Percentiles rank a stretch among this genome's conserved stretches.
Evolutionary conservation across 257 asterid genomes (phyloP).

Genomic region (Craterostigma plantagineum): DNA sequence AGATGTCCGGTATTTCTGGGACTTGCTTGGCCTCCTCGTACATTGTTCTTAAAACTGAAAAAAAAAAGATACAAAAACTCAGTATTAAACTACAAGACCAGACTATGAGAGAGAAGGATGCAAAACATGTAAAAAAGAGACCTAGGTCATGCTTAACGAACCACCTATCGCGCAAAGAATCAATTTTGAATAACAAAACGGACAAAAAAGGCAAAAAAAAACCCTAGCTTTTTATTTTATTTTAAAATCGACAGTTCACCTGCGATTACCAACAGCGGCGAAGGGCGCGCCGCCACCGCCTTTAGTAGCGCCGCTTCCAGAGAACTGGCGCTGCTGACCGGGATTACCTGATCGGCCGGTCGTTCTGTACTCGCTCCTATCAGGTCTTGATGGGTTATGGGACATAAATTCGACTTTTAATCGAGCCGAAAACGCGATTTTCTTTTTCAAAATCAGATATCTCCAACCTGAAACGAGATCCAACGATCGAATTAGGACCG

Average conservation of each 20-base stretch:
- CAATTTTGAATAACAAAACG: background rate
- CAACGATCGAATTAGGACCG: conserved; percentile 19
- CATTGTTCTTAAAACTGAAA: conserved; percentile 43
- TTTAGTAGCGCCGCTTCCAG: conserved; percentile 20
- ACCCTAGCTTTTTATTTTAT: no score
- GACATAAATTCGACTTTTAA: conserved; percentile 34
- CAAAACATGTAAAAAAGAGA: background rate
- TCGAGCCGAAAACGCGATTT: conserved; percentile 5
- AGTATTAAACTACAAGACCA: no score
- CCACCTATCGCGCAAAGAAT: conserved; percentile 6
- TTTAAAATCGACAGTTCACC: no score
- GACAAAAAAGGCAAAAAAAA: background rate
- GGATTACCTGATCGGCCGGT: conserved; percentile 32
- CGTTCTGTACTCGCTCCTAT: conserved; percentile 32
- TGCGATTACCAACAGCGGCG: conserved; percentile 7
- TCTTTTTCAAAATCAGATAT: conserved; percentile 6
- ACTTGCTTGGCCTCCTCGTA: conserved; percentile 35
- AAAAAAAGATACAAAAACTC: no score
- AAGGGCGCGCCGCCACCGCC: conserved; percentile 40
- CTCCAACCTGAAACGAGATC: no score
- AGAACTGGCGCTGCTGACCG: conserved; percentile 27
- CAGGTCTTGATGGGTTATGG: conserved; percentile 37
- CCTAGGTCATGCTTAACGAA: conserved; percentile 4
- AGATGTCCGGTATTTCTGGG: conserved; percentile 12
- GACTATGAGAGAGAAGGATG: no score